Evolutionary conservation across 257 asterid species (phyloP).

Genomic region (Eustoma russellianum): DNA sequence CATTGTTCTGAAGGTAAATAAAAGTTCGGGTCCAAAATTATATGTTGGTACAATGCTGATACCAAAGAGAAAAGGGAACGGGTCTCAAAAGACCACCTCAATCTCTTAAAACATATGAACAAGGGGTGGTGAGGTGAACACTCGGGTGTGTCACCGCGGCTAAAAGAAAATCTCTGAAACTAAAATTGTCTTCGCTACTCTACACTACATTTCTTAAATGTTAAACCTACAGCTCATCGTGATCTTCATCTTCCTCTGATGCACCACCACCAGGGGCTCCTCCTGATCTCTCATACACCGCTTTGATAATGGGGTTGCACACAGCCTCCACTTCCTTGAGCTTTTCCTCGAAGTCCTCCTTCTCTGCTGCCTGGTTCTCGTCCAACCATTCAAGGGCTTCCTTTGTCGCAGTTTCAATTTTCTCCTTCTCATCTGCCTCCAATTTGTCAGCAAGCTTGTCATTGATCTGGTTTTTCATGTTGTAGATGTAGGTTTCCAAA

Average conservation of each 20-base stretch:
- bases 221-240: conserved; percentile 48
- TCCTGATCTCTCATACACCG: conserved; percentile 74
- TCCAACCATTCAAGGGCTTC: conserved; percentile 87
- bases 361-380: conserved; percentile 66
- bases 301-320: conserved; percentile 62
- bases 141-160: not conserved
- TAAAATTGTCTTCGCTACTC: conserved; percentile 2
- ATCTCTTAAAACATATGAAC: no score
- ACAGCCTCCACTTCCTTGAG: conserved; percentile 73
- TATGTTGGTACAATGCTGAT: no score
- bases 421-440: conserved; percentile 65
- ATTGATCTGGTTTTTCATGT: conserved; percentile 69
- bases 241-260: conserved; percentile 34
- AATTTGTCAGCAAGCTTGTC: conserved; percentile 72
- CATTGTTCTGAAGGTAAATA: no score
- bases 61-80: no score
- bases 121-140: no score
- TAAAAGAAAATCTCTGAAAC: not conserved
- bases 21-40: no score
- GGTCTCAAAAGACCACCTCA: no score
- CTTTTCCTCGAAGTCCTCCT: conserved; percentile 73
- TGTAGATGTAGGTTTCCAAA: conserved; percentile 65
- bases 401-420: conserved; percentile 57
- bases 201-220: not conserved
- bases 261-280: conserved; percentile 41